Evolutionary conservation across 1,284 basidiomycete species (phyloP).

Genomic region (Puccinia novopanici): DNA sequence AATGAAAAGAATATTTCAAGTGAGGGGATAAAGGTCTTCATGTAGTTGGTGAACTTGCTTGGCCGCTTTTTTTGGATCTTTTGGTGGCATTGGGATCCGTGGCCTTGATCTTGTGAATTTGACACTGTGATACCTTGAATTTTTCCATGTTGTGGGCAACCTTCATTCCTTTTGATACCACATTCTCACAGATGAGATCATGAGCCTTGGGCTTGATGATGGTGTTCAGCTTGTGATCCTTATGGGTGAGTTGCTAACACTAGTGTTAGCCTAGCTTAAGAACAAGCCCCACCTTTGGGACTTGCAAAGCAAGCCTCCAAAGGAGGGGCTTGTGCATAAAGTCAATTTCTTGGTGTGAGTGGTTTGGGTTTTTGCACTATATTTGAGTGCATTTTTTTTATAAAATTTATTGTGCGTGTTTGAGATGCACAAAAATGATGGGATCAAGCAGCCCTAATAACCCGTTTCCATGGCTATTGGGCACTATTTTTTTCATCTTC

Average conservation of each 20-base stretch:
- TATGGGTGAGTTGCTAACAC: slow-evolving; percentile 7
- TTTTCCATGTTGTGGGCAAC: not conserved
- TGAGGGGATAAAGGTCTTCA: not conserved
- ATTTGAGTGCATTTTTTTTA: too few relatives aligned
- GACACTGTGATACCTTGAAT: not conserved
- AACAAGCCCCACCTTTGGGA: too few relatives aligned
- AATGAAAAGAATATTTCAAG: not conserved
- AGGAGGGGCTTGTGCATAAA: too few relatives aligned
- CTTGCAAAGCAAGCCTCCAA: too few relatives aligned
- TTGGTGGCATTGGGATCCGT: not conserved
- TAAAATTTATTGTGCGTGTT: too few relatives aligned
- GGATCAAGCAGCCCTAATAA: too few relatives aligned
- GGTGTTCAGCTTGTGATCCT: not conserved
- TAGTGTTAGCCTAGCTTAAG: too few relatives aligned
- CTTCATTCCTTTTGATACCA: not conserved
- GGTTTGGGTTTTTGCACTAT: too few relatives aligned
- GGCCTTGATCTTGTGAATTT: slow-evolving; percentile 9
- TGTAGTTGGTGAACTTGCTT: slow-evolving; percentile 19
- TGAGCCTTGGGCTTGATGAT: not conserved
- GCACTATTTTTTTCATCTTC: too few relatives aligned
- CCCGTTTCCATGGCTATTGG: too few relatives aligned
- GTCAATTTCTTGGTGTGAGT: too few relatives aligned
- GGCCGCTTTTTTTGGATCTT: not conserved
- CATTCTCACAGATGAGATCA: slow-evolving; percentile 1
- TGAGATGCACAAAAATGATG: too few relatives aligned